These are phyloP conservation scores for Leishmania gerbilli DNA, from an alignment of 208 protist genomes.

Conservation along the genomic window DNA sequence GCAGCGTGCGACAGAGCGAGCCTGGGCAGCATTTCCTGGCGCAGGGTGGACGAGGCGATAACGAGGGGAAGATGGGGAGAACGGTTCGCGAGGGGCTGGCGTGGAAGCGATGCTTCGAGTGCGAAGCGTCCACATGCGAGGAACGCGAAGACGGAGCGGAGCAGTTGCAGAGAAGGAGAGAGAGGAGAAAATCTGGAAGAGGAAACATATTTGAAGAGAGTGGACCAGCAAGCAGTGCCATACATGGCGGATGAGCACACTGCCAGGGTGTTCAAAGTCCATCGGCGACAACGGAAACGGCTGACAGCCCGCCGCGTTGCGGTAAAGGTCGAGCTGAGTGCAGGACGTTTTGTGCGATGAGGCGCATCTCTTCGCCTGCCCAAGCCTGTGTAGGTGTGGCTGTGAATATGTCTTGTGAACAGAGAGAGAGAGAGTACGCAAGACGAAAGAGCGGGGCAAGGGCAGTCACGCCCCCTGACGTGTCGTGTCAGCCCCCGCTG, in stretches of 20 bases:
- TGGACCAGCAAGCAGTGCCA: neutral
- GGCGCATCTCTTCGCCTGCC: neutral
- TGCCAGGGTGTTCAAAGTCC: neutral
- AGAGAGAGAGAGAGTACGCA: neutral
- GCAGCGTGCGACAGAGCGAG: neutral
- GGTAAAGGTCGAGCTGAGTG: neutral
- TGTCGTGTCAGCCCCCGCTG: neutral
- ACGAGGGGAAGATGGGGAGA: too few species aligned
- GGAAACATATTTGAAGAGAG: neutral
- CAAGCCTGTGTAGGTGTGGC: neutral
- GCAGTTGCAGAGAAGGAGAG: neutral
- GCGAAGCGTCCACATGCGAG: neutral
- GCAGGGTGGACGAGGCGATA: neutral
- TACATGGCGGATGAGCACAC: neutral
- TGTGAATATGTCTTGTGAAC: neutral
- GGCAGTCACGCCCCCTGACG: neutral
- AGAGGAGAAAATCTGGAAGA: too few species aligned
- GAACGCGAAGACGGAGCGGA: neutral
- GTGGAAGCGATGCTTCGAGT: neutral
- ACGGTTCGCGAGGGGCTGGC: neutral
- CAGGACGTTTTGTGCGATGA: neutral
- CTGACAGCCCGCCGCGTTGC: neutral
- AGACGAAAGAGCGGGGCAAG: neutral
- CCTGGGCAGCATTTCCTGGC: neutral
- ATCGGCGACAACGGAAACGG: neutral